A percentile compares a stretch with the other conserved stretches of the same genome.
These are phyloP conservation scores for Cryptococcus sp. DNA, from an alignment of 1,284 basidiomycete genomes.

Conservation along the genomic window DNA sequence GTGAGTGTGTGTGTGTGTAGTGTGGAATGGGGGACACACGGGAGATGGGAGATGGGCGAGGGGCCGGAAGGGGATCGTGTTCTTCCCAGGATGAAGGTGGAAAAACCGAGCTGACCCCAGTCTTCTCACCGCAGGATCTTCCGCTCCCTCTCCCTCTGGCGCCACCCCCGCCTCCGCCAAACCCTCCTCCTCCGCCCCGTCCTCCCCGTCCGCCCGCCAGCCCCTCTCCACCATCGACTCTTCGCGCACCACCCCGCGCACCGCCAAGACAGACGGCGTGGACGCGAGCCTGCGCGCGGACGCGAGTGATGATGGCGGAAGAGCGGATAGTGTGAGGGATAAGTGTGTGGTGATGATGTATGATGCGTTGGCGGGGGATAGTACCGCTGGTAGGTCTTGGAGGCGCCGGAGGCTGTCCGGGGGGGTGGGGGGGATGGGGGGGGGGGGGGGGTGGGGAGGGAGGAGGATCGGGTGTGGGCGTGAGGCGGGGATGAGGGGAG, in stretches of 20 bases:
- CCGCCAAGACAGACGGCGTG: conserved; percentile 66
- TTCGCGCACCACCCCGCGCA: conserved; percentile 55
- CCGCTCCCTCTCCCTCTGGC: conserved; percentile 14
- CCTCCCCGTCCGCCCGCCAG: conserved; percentile 14
- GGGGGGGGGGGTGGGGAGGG: too few relatives aligned
- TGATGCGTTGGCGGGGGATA: conserved; percentile 80
- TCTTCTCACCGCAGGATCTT: conserved; percentile 8
- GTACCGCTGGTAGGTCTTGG: conserved; percentile 69
- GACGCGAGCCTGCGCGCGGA: conserved; percentile 40
- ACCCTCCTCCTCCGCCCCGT: conserved; percentile 8
- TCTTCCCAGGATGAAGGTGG: not conserved
- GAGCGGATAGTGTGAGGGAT: conserved; percentile 64
- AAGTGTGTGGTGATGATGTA: conserved; percentile 89
- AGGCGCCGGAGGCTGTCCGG: too few relatives aligned
- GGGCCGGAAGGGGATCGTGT: not conserved
- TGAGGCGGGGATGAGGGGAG: conserved; percentile 2
- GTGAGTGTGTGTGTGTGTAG: conserved; percentile 18
- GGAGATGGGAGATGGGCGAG: not conserved
- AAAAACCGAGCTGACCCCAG: not conserved
- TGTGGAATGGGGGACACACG: not conserved
- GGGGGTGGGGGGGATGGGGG: too few relatives aligned
- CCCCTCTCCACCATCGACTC: conserved; percentile 52
- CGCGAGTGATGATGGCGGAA: conserved; percentile 57
- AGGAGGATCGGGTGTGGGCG: not conserved
- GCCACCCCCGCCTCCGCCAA: conserved; percentile 13